phyloP scores from a whole-genome alignment of 257 asterid species.

The Echium plantagineum region DNA sequence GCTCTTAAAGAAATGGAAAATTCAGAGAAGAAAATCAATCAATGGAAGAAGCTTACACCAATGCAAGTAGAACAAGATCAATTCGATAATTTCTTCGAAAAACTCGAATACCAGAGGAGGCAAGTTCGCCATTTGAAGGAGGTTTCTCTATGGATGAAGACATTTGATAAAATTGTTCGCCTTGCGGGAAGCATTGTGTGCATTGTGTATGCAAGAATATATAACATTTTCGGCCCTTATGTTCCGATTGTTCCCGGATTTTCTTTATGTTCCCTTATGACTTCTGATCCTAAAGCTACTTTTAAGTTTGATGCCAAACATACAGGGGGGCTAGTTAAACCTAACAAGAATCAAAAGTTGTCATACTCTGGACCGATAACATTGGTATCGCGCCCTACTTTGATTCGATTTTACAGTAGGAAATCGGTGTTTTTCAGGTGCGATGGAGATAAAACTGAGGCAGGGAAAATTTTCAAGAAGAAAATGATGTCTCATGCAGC shows the following conservation, averaged over 20 bases:
- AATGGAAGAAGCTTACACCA: conserved; percentile 22
- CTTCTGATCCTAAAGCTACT: conserved; percentile 13
- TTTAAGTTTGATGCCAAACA: conserved; percentile 5
- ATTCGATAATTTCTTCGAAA: conserved; percentile 23
- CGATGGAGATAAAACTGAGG: conserved; percentile 16
- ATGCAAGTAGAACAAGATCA: conserved; percentile 22
- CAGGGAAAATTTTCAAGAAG: neutral
- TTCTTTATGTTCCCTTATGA: conserved; percentile 3
- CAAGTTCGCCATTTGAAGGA: conserved; percentile 39
- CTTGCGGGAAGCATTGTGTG: conserved; percentile 49
- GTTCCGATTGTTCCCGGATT: conserved; percentile 16
- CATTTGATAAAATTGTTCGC: conserved; percentile 48
- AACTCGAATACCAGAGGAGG: conserved; percentile 45
- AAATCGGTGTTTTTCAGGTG: conserved; percentile 16
- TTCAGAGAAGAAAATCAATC: conserved; percentile 33
- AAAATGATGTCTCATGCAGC: conserved; percentile 53
- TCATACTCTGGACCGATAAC: conserved; percentile 46
- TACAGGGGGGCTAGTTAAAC: conserved; percentile 6
- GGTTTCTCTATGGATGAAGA: conserved; percentile 49
- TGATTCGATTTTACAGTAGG: conserved; percentile 53
- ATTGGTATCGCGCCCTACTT: conserved; percentile 19
- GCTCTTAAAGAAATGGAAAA: conserved; percentile 44
- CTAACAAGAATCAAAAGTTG: conserved; percentile 20
- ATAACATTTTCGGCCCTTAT: conserved; percentile 35
- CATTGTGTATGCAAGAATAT: conserved; percentile 35